Evolutionary conservation across 805 yeast species (phyloP).

Genomic region (Wickerhamomyces canadensis): DNA sequence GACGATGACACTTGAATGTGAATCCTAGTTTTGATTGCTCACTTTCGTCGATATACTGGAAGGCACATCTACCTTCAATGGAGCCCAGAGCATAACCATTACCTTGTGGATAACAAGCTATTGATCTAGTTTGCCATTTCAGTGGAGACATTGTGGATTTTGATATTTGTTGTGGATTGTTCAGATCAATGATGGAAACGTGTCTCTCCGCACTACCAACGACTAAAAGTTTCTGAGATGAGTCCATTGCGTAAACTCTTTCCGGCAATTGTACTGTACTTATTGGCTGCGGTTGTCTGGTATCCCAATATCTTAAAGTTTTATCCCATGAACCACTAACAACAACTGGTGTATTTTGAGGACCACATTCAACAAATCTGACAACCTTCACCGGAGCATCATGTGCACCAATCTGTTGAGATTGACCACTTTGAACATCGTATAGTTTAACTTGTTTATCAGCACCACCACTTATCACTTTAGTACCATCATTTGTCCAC

Average conservation of each 20-base stretch:
- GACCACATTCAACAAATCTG: slow-evolving; percentile 77
- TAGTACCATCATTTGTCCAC: slow-evolving; percentile 84
- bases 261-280: slow-evolving; percentile 83
- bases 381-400: slow-evolving; percentile 74
- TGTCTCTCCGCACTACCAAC: slow-evolving; percentile 94
- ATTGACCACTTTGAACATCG: slow-evolving; percentile 78
- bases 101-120: slow-evolving; percentile 85
- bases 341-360: slow-evolving; percentile 68
- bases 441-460: slow-evolving; percentile 83
- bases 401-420: slow-evolving; percentile 81
- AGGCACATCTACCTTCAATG: slow-evolving; percentile 92
- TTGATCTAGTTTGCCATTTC: slow-evolving; percentile 81
- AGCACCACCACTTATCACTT: slow-evolving; percentile 83
- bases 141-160: slow-evolving; percentile 71
- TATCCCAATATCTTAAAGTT: slow-evolving; percentile 91
- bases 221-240: slow-evolving; percentile 73
- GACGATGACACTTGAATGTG: slow-evolving; percentile 93
- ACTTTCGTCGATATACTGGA: slow-evolving; percentile 78
- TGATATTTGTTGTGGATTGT: slow-evolving; percentile 77
- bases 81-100: slow-evolving; percentile 91
- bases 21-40: slow-evolving; percentile 72
- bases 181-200: slow-evolving; percentile 68
- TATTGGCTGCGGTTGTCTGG: slow-evolving; percentile 77
- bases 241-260: slow-evolving; percentile 85
- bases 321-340: slow-evolving; percentile 97